Evolutionary conservation across 2,329 filamentous ascomycete genomes (phyloP).

Genomic region (Aspergillus luchuensis): DNA sequence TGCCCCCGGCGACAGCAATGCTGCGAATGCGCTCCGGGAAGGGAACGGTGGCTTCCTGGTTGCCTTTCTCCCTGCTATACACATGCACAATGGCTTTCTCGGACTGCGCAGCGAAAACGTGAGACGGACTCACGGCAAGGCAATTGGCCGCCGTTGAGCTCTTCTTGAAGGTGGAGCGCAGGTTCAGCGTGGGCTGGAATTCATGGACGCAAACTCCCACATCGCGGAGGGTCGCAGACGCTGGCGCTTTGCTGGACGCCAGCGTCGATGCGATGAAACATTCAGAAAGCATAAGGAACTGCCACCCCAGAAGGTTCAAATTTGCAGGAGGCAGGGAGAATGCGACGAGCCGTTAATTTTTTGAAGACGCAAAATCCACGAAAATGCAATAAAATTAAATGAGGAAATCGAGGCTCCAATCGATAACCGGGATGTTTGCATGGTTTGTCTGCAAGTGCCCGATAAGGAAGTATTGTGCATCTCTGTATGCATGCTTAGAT

Average conservation of each 20-base stretch:
- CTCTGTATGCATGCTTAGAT: not conserved
- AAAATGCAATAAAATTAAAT: conserved; percentile 12
- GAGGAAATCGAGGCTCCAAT: conserved; percentile 22
- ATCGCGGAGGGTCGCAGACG: conserved; percentile 65
- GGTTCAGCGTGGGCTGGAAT: conserved; percentile 73
- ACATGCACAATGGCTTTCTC: conserved; percentile 93
- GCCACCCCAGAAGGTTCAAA: conserved; percentile 17
- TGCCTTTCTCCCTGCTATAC: conserved; percentile 79
- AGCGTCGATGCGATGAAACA: conserved; percentile 50
- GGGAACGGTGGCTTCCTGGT: conserved; percentile 83
- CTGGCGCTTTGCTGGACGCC: conserved; percentile 43
- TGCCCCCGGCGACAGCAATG: conserved; percentile 69
- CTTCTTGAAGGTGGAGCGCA: conserved; percentile 85
- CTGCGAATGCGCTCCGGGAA: conserved; percentile 86
- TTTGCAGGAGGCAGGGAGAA: conserved; percentile 14
- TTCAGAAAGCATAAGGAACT: conserved; percentile 50
- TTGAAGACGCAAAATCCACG: not conserved
- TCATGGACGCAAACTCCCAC: conserved; percentile 85
- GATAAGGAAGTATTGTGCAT: not conserved
- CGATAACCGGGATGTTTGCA: conserved; percentile 36
- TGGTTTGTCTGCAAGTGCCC: conserved; percentile 30
- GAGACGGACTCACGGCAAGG: conserved; percentile 75
- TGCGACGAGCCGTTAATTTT: conserved; percentile 6
- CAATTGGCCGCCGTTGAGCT: conserved; percentile 78
- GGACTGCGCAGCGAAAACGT: conserved; percentile 88